Percentiles rank a stretch among this genome's conserved stretches.
These are phyloP conservation scores for Litsea cubeba DNA, from an alignment of 164 flowering plant species.

Conservation along the genomic window DNA sequence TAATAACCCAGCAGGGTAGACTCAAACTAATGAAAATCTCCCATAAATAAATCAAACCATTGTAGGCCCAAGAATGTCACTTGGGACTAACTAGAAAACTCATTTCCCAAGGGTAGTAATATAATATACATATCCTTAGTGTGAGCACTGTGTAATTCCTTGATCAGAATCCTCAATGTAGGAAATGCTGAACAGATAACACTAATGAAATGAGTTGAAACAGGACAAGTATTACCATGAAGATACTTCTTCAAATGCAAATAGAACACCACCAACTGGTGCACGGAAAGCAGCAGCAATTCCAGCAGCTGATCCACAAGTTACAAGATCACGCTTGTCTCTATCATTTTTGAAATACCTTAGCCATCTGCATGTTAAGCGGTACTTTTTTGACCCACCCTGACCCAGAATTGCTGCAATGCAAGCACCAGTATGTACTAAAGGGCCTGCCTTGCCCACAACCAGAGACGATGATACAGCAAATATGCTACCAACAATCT, in stretches of 20 bases:
- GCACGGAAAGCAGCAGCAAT: constrained; percentile 95
- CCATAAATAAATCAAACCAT: too few relatives aligned
- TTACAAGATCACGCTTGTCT: constrained; percentile 82
- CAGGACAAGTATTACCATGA: constrained; percentile 51
- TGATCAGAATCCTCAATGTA: background rate
- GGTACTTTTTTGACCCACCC: constrained; percentile 74
- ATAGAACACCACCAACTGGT: constrained; percentile 92
- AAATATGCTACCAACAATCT: constrained; percentile 77
- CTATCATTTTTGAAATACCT: constrained; percentile 78
- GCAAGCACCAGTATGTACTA: constrained; percentile 89
- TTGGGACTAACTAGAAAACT: too few relatives aligned
- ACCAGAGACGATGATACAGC: constrained; percentile 78
- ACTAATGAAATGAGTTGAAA: background rate
- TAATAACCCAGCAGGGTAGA: too few relatives aligned
- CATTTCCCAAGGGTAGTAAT: too few relatives aligned
- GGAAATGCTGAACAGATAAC: background rate
- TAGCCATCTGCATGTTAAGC: constrained; percentile 83
- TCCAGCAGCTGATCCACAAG: constrained; percentile 94
- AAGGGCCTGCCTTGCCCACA: constrained; percentile 91
- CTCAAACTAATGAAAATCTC: too few relatives aligned
- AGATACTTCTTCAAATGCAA: constrained; percentile 88
- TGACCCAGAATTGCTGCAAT: constrained; percentile 74
- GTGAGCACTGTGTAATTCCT: too few relatives aligned
- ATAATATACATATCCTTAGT: too few relatives aligned
- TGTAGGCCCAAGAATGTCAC: too few relatives aligned